Evolutionary conservation across 1,139 yeast genomes (phyloP), one percentile per base, ranked within the genome.

Genomic region (Candida sp.): DNA sequence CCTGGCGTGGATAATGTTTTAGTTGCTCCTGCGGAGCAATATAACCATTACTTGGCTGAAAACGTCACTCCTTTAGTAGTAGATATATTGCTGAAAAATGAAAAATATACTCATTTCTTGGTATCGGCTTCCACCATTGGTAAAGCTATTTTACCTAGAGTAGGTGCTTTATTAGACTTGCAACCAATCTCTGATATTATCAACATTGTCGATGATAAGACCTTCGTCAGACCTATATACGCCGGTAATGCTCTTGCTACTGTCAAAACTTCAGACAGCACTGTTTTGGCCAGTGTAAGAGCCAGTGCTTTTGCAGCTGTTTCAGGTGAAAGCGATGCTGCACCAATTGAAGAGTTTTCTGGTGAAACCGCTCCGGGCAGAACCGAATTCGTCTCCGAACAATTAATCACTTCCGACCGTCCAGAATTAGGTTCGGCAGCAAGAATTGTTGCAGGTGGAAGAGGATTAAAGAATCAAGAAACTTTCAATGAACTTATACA

Each of bases 161-260:
- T 87, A 30, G 96, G 88, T 32, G 97, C 97, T 1, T 58, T 86
- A 45, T 69, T 91, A 46, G 96, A 93, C 58, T 77, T 80, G 23
- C 98, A 93, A 68, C 98, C 97, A 38, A 68, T 93, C 44, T 81
- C 91, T 34, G 98, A 93, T 58, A 77, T 93, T 47, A 78, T 78
- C 51, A 79, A 80, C 57, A 84, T 93, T 37, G 78, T 77, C 50
- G 73, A 81, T 42, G 74, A 79, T 23, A 77, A 77, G 49, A 87
- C 96, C 5, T 93, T 93, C 65, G 82, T 84, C 33, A 84, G 98
- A 61, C 98, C 98, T 41, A 89, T 93, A 41, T 93, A 89, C 61
- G 99, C 99, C 30, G 99, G 99, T 41, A 93, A 93, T 64, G 96
- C 95, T 2, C 72, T 89, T 50, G 81, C 89, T 35, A 90, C 97